These are phyloP conservation scores for Pyrus pyrifolia DNA, from an alignment of 306 rosid genomes.

Conservation along the genomic window DNA sequence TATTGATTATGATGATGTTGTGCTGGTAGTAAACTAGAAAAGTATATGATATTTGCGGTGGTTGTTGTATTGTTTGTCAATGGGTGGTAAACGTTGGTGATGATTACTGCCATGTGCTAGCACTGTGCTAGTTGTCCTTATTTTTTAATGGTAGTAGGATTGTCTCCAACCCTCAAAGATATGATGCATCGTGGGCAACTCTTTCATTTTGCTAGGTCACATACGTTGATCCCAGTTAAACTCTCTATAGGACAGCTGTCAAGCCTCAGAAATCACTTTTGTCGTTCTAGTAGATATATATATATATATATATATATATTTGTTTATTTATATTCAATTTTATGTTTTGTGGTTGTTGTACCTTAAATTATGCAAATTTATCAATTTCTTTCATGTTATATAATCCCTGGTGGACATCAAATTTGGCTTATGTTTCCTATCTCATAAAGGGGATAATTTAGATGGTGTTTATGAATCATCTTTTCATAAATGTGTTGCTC, in stretches of 20 bases:
- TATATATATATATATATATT: too few species aligned
- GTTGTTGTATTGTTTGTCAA: neutral
- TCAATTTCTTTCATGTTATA: neutral
- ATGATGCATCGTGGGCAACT: neutral
- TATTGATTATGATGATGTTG: neutral
- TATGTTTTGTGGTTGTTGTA: neutral
- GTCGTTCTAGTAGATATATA: neutral
- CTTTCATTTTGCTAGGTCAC: neutral
- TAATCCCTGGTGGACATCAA: neutral
- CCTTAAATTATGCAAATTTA: neutral
- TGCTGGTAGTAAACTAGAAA: neutral
- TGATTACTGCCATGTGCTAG: neutral
- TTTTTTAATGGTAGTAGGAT: neutral
- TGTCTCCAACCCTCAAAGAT: neutral
- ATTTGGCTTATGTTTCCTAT: neutral
- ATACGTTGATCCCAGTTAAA: neutral
- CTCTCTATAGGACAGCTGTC: neutral
- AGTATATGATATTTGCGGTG: neutral
- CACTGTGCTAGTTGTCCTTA: neutral
- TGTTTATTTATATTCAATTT: neutral
- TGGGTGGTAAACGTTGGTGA: neutral
- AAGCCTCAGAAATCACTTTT: neutral
- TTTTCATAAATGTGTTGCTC: neutral
- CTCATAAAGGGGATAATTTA: neutral
- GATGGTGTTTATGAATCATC: neutral